phyloP scores from a whole-genome alignment of 164 flowering plant species.

The Chimonanthus salicifolius region DNA sequence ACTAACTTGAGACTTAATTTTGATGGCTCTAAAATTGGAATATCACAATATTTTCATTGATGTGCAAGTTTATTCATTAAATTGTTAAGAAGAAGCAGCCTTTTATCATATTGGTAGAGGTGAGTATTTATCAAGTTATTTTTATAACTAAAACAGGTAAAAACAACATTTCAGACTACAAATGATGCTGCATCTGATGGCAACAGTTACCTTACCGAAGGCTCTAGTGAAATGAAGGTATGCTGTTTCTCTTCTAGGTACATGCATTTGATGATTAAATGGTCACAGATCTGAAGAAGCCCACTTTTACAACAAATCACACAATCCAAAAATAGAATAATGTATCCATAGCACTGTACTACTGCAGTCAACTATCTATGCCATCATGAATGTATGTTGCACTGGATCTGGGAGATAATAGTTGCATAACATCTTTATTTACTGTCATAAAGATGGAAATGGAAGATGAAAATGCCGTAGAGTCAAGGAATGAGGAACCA shows the following conservation, averaged over 20 bases:
- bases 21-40: neutral
- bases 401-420: neutral
- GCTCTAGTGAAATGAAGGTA: neutral
- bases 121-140: neutral
- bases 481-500: neutral
- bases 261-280: neutral
- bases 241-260: neutral
- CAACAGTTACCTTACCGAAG: neutral
- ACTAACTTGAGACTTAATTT: neutral
- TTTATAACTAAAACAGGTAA: slow-evolving; percentile 4
- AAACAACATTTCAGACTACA: neutral
- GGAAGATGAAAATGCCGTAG: neutral
- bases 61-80: neutral
- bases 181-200: neutral
- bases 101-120: no score
- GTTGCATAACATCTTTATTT: neutral
- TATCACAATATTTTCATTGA: neutral
- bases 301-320: neutral
- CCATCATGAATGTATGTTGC: neutral
- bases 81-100: no score
- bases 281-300: neutral
- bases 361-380: neutral
- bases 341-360: neutral
- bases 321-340: neutral
- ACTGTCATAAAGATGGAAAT: slow-evolving; percentile 3